Evolutionary conservation across 441 rosid species (phyloP), one percentile per base, ranked within the genome.

Genomic region (Macaranga tanarius): DNA sequence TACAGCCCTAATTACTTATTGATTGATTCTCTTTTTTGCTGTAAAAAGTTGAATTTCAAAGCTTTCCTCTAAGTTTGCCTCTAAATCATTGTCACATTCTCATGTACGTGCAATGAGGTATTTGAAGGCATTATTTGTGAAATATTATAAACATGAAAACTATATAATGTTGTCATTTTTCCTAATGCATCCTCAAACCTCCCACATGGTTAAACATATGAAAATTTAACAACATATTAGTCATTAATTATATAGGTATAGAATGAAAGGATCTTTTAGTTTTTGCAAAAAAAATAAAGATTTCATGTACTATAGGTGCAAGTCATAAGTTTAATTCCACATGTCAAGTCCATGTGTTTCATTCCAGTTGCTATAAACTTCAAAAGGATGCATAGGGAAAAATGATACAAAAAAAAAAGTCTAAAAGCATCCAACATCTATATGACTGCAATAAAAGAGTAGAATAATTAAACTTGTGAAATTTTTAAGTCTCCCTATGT

Each of bases 181-280:
- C 88, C 93, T 83, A 81, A 80, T 34, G 87, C 96, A 84, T 86
- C 96, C 73, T 77, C 88, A 95, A 73, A 88, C 86, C 85, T 95
- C 69, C 93, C 98, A 71, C 85, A 87, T 66, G 90, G 89, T 98
- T 95, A 77, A 47, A 73, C 76, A 74, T n/a, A 58, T 28, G 11
- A 76, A 76, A 71, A 67, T 25, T 34, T 58, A 63, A 44, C 13
- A 69, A 26, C 54, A 80, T 31, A 77, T 80, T 64, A 73, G 70
- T 72, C 59, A 64, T 60, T n/a, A 72, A 44, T 40, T 34, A 48
- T 56, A 28, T 7, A 62, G 5, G 38, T 10, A 62, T 50, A 64
- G 5, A 11, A 75, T n/a, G n/a, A n/a, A n/a, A n/a, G n/a, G n/a
- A n/a, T n/a, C n/a, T n/a, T n/a, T n/a, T n/a, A n/a, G n/a, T n/a